phyloP scores from a whole-genome alignment of 2,329 filamentous ascomycete species.

The Paraconiothyrium brasiliense region DNA sequence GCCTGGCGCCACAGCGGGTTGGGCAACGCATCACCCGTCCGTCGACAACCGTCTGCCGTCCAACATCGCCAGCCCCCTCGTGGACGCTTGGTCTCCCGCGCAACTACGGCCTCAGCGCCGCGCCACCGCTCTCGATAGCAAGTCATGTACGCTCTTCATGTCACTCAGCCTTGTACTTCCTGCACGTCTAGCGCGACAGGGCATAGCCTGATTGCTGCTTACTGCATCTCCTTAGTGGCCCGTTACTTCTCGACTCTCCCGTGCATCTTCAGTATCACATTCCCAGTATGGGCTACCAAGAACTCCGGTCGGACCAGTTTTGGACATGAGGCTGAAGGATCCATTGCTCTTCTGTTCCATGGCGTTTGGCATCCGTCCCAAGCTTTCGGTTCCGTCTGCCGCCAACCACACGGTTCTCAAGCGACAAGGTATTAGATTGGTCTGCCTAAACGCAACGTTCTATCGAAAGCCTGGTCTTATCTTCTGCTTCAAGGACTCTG shows the following conservation, averaged over 20 bases:
- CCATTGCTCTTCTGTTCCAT: not conserved
- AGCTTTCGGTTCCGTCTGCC: conserved; percentile 15
- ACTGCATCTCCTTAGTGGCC: not conserved
- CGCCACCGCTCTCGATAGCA: not conserved
- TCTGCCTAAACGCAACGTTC: conserved; percentile 19
- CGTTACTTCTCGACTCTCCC: not conserved
- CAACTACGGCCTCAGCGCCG: not conserved
- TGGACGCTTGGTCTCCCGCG: not conserved
- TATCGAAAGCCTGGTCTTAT: conserved; percentile 25
- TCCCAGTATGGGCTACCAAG: not conserved
- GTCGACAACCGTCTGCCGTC: conserved; percentile 1
- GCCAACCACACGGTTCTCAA: conserved; percentile 20
- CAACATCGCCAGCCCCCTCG: conserved; percentile 10
- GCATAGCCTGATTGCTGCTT: not conserved
- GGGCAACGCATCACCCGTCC: conserved; percentile 13
- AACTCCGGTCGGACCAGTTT: not conserved
- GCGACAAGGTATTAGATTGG: conserved; percentile 27
- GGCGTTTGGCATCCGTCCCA: conserved; percentile 8
- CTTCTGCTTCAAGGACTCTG: conserved; percentile 16
- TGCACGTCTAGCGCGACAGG: not conserved
- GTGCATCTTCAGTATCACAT: not conserved
- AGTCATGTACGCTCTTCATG: too few relatives aligned
- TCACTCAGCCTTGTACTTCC: not conserved
- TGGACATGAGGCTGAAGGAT: not conserved
- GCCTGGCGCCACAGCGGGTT: conserved; percentile 7